These are phyloP conservation scores for Dentipellis sp. DNA, from an alignment of 768 basidiomycete species.

Conservation along the genomic window DNA sequence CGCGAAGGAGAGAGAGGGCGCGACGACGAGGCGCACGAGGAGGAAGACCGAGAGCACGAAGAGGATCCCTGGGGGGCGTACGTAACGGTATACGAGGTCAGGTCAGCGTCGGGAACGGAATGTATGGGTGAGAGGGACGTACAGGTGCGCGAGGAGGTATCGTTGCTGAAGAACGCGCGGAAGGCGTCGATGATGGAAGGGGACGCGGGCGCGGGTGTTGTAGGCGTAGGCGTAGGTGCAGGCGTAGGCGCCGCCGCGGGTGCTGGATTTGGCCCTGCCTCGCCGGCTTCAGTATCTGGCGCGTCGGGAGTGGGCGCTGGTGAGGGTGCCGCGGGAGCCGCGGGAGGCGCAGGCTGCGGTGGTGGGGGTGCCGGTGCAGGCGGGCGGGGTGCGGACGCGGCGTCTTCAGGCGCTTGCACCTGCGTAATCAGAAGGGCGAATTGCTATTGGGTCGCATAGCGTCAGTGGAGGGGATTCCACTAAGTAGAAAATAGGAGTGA, in stretches of 20 bases:
- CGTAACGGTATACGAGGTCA: slow-evolving; percentile 12
- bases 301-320: no score
- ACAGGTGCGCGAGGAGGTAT: slow-evolving; percentile 70
- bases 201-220: slow-evolving; percentile 1
- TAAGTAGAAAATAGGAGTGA: background rate
- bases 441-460: slow-evolving; percentile 41
- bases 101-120: background rate
- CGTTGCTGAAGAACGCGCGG: slow-evolving; percentile 50
- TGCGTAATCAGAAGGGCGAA: slow-evolving; percentile 74
- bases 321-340: slow-evolving; percentile 2
- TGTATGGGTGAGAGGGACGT: slow-evolving; percentile 18
- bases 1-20: slow-evolving; percentile 53
- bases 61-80: slow-evolving; percentile 41
- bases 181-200: slow-evolving; percentile 22
- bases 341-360: slow-evolving; percentile 13
- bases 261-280: no score
- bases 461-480: background rate
- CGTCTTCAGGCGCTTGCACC: slow-evolving; percentile 73
- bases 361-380: no score
- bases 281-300: no score
- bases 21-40: slow-evolving; percentile 66
- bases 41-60: slow-evolving; percentile 62
- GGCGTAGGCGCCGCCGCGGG: slow-evolving; percentile 18
- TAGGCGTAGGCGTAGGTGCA: slow-evolving; percentile 4
- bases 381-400: slow-evolving; percentile 14